Conservation (phyloP, 2,329 filamentous ascomycete genomes). For the Magnaporthiopsis incrustans region DNA sequence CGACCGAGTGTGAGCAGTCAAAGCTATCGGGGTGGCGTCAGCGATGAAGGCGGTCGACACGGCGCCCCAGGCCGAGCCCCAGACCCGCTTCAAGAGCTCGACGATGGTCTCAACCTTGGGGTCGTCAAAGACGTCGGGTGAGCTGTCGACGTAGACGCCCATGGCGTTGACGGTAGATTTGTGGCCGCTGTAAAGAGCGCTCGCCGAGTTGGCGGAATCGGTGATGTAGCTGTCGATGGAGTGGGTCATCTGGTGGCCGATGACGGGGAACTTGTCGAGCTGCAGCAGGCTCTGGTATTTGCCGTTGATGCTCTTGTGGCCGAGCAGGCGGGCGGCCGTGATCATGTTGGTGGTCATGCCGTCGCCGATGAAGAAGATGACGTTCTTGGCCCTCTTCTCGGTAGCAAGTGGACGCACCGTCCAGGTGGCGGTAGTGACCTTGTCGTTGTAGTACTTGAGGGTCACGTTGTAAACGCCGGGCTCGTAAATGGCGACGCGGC, state of each 20-base stretch:
- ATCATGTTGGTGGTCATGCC: conserved; percentile 72
- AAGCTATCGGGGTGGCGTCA: conserved; percentile 73
- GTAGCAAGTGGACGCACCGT: conserved; percentile 62
- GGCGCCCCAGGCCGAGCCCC: conserved; percentile 51
- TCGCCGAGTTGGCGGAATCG: conserved; percentile 78
- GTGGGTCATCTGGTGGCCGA: conserved; percentile 85
- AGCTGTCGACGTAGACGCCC: conserved; percentile 73
- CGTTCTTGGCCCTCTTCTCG: conserved; percentile 72
- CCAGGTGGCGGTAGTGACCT: conserved; percentile 66
- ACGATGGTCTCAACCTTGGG: conserved; percentile 81
- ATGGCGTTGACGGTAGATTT: conserved; percentile 78
- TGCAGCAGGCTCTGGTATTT: conserved; percentile 70
- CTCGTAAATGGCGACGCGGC: conserved; percentile 66
- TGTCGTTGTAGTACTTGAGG: conserved; percentile 65
- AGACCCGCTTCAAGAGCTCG: conserved; percentile 66
- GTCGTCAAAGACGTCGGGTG: conserved; percentile 65
- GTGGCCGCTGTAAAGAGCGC: conserved; percentile 73
- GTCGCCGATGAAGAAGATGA: conserved; percentile 76
- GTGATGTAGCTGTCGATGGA: conserved; percentile 81
- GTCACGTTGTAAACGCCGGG: conserved; percentile 73
- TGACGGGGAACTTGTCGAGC: conserved; percentile 76
- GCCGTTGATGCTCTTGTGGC: conserved; percentile 75
- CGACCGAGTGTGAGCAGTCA: conserved; percentile 64
- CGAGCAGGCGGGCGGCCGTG: conserved; percentile 71
- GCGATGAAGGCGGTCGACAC: conserved; percentile 77